Conservation (phyloP, 768 basidiomycete genomes). For the Pleurotus ostreatus region DNA sequence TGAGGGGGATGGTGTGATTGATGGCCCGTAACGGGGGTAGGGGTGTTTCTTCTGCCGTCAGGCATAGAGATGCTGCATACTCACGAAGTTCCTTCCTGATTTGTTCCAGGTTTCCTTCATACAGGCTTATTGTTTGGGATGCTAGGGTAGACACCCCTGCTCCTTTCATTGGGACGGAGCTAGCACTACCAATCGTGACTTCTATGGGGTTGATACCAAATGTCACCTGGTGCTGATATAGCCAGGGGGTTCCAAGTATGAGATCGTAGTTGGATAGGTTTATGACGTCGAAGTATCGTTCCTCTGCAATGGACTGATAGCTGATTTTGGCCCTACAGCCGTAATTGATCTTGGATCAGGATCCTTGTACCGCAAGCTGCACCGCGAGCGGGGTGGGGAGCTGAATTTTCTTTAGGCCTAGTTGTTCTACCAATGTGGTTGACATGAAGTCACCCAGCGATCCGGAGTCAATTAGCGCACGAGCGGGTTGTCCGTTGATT, state of each 20-base stretch:
- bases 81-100: constrained; percentile 7
- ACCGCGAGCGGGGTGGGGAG: constrained; percentile 26
- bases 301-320: constrained; percentile 21
- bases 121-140: neutral
- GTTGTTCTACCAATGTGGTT: constrained; percentile 19
- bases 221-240: constrained; percentile 17
- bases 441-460: no score
- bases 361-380: constrained; percentile 26
- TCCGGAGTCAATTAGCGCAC: constrained; percentile 21
- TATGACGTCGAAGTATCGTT: constrained; percentile 21
- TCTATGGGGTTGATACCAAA: constrained; percentile 13
- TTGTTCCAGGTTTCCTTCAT: constrained; percentile 3
- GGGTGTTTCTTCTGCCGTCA: neutral
- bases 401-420: constrained; percentile 14
- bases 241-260: constrained; percentile 26
- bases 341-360: constrained; percentile 4
- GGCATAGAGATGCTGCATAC: constrained; percentile 13
- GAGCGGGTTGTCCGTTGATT: constrained; percentile 21
- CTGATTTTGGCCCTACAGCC: constrained; percentile 14
- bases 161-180: constrained; percentile 6
- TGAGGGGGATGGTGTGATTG: no score
- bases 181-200: constrained; percentile 7
- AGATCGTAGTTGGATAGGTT: constrained; percentile 28
- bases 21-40: no score
- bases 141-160: constrained; percentile 6